A percentile compares a stretch with the other conserved stretches of the same genome.
Conservation (phyloP, 2,329 filamentous ascomycete species). For the Chaetomiaceae sp. region DNA sequence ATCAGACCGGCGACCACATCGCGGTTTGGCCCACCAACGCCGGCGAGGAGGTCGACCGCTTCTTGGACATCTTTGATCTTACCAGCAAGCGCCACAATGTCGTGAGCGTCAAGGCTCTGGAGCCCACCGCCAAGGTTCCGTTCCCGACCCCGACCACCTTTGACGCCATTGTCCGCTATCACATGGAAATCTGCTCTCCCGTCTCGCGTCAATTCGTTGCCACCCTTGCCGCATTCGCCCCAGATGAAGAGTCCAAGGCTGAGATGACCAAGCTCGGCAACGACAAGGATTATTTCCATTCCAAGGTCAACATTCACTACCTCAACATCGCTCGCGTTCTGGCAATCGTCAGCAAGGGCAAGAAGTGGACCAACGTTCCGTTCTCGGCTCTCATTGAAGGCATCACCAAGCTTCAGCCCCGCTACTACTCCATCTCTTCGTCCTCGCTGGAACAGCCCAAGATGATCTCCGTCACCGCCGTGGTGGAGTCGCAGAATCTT, state of each 20-base stretch:
- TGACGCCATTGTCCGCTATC: conserved; percentile 87
- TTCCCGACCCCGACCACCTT: conserved; percentile 97
- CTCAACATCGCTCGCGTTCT: conserved; percentile 89
- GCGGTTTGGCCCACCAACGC: conserved; percentile 96
- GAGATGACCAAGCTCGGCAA: conserved; percentile 84
- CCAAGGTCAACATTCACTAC: conserved; percentile 74
- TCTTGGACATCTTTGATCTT: conserved; percentile 75
- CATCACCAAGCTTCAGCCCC: conserved; percentile 88
- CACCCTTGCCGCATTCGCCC: conserved; percentile 82
- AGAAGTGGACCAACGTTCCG: conserved; percentile 78
- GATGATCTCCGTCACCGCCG: conserved; percentile 90
- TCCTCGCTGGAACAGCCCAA: conserved; percentile 91
- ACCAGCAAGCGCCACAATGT: conserved; percentile 73
- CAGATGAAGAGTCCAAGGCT: conserved; percentile 75
- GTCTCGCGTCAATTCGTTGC: conserved; percentile 94
- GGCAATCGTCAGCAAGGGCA: conserved; percentile 63
- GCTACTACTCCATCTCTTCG: conserved; percentile 99
- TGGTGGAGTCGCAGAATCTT: conserved; percentile 79
- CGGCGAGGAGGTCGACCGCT: conserved; percentile 85
- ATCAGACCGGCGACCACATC: conserved; percentile 96
- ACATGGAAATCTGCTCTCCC: conserved; percentile 93
- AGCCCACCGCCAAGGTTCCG: conserved; percentile 93
- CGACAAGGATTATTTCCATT: conserved; percentile 93
- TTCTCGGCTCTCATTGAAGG: conserved; percentile 95
- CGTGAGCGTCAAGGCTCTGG: conserved; percentile 83